Evolutionary conservation across 805 yeast genomes (phyloP).

Genomic region (Pichia nanzhaoensis): DNA sequence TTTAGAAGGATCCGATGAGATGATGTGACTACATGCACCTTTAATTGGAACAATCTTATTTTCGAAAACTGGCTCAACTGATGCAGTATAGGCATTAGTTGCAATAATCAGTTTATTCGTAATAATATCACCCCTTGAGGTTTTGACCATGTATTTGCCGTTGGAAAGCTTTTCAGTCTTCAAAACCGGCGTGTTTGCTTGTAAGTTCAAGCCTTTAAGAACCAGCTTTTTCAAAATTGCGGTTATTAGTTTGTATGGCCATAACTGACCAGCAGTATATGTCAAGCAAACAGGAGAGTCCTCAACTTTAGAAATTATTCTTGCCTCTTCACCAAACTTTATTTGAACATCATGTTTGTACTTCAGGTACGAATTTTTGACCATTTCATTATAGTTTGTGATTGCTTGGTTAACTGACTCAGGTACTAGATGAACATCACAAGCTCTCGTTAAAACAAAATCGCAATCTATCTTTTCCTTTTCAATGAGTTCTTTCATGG

Average conservation of each 20-base stretch:
- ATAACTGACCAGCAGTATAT: slow-evolving; percentile 38
- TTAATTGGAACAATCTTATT: slow-evolving; percentile 32
- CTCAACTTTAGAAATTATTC: slow-evolving; percentile 25
- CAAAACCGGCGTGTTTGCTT: slow-evolving; percentile 36
- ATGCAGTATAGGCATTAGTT: slow-evolving; percentile 32
- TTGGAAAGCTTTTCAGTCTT: slow-evolving; percentile 20
- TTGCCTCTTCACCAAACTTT: slow-evolving; percentile 28
- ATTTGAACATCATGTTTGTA: slow-evolving; percentile 30
- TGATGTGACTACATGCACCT: slow-evolving; percentile 29
- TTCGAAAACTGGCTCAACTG: slow-evolving; percentile 23
- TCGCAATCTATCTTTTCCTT: slow-evolving; percentile 30
- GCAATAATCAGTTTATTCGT: slow-evolving; percentile 33
- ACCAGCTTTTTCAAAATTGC: slow-evolving; percentile 29
- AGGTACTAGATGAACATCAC: slow-evolving; percentile 23
- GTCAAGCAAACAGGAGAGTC: slow-evolving; percentile 29
- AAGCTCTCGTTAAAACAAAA: slow-evolving; percentile 26
- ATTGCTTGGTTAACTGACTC: slow-evolving; percentile 17
- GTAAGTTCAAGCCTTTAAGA: slow-evolving; percentile 33
- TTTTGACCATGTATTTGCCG: slow-evolving; percentile 29
- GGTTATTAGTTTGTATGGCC: slow-evolving; percentile 38
- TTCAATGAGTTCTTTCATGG: slow-evolving; percentile 30
- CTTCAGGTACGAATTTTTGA: slow-evolving; percentile 4
- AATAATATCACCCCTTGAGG: slow-evolving; percentile 24
- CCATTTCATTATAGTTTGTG: slow-evolving; percentile 20
- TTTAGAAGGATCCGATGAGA: slow-evolving; percentile 14